phyloP scores from a whole-genome alignment of 139 green algal species.

The Tetraselmis striata region DNA sequence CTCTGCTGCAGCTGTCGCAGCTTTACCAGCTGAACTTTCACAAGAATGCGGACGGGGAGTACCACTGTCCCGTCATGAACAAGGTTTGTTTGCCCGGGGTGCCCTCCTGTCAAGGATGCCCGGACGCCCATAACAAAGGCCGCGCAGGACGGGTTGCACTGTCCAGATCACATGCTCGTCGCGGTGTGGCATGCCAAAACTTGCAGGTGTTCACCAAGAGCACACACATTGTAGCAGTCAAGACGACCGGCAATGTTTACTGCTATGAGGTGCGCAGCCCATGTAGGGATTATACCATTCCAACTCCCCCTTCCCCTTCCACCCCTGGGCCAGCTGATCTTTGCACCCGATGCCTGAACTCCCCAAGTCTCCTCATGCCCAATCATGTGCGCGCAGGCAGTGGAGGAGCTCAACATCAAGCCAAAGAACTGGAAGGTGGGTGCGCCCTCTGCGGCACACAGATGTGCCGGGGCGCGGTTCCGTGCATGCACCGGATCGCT shows the following conservation, averaged over 20 bases:
- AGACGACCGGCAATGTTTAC: slow-evolving; percentile 76
- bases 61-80: slow-evolving; percentile 83
- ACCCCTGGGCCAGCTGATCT: too few species aligned
- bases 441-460: too few species aligned
- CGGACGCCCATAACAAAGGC: too few species aligned
- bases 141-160: too few species aligned
- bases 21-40: slow-evolving; percentile 86
- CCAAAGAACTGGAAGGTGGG: slow-evolving; percentile 87
- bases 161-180: too few species aligned
- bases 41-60: slow-evolving; percentile 82
- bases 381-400: slow-evolving; percentile 32
- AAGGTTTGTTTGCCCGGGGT: slow-evolving; percentile 42
- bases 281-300: too few species aligned
- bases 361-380: background rate
- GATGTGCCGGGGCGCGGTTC: background rate
- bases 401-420: slow-evolving; percentile 93
- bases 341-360: too few species aligned
- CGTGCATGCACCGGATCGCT: background rate
- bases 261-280: slow-evolving; percentile 36
- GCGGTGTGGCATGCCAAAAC: background rate
- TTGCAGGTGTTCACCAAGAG: slow-evolving; percentile 85
- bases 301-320: too few species aligned
- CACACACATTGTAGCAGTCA: slow-evolving; percentile 93
- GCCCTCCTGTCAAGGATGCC: too few species aligned
- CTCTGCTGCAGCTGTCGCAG: slow-evolving; percentile 75